These are phyloP conservation scores for Apiospora hydei DNA, from an alignment of 2,329 filamentous ascomycete genomes.

Conservation along the genomic window DNA sequence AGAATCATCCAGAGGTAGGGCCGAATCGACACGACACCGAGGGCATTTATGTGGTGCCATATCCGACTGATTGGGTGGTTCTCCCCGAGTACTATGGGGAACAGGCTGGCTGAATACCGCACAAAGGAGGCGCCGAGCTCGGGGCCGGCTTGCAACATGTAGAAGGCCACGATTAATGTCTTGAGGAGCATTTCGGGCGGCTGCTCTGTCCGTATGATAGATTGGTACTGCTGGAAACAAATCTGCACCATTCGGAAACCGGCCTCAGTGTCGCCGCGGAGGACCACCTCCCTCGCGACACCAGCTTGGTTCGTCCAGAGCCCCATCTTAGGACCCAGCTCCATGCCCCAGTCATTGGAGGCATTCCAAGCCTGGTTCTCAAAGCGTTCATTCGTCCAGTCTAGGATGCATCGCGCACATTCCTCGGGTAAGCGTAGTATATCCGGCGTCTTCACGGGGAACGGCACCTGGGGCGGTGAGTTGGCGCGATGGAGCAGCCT, in stretches of 20 bases:
- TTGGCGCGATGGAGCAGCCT: not conserved
- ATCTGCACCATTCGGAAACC: slow-evolving; percentile 25
- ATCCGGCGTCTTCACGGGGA: not conserved
- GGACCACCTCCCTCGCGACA: slow-evolving; percentile 23
- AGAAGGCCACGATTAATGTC: slow-evolving; percentile 24
- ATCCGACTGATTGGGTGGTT: slow-evolving; percentile 23
- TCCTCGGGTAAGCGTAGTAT: slow-evolving; percentile 22
- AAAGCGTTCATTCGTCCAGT: slow-evolving; percentile 23
- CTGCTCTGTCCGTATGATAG: slow-evolving; percentile 7
- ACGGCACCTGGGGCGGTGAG: slow-evolving; percentile 10
- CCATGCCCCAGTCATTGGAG: slow-evolving; percentile 10
- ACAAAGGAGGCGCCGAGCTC: slow-evolving; percentile 21
- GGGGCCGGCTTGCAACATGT: slow-evolving; percentile 21
- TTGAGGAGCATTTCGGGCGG: slow-evolving; percentile 22
- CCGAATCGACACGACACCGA: slow-evolving; percentile 10
- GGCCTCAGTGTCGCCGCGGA: slow-evolving; percentile 21
- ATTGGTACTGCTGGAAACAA: slow-evolving; percentile 24
- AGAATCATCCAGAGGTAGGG: slow-evolving; percentile 11
- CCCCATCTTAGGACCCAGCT: not conserved
- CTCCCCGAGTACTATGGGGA: slow-evolving; percentile 19
- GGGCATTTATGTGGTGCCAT: slow-evolving; percentile 10
- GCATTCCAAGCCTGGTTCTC: slow-evolving; percentile 6
- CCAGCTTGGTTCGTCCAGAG: slow-evolving; percentile 22
- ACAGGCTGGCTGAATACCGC: slow-evolving; percentile 18
- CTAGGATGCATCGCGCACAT: slow-evolving; percentile 20